Base-by-base conservation (phyloP, 129 eudicot species). In the Flaveria bidentis region DNA sequence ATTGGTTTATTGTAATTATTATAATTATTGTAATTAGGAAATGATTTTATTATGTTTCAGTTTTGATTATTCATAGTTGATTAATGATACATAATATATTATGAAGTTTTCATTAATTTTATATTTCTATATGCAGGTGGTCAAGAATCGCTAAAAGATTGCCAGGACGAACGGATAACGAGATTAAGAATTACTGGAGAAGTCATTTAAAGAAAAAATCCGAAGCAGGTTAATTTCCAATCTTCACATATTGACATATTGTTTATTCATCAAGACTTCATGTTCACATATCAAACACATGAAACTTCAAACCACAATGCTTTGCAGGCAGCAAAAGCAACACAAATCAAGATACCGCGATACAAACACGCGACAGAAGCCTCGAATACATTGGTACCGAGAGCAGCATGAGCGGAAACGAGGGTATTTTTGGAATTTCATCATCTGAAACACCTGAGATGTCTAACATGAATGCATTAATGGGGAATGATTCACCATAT, bases 161-260 rank as follows among this genome's bases (percentile, higher is more conserved):
- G 76, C 91, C 97, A 0, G 94, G 94, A 77, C 76, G 94, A 62
- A 91, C 93, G 3, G 97, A 91, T 72, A 88, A 91, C 72, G 93
- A 88, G 87, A 86, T 90, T 51, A 91, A 91, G 84, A 91, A 91
- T 76, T 91, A 86, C 55, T 91, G 97, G 97, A 88, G 91, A 79
- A 78, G 97, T 87, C 87, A 88, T 69, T 76, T 84, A 81, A 91
- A 80, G 75, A 86, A 79, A 83, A 85, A 84, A 83, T 33, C 25
- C 1, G 85, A 66, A 30, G 18, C 46, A 63, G 93, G 93, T 85
- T 16, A 52, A 13, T 42, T 17, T 58, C 42, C 62, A 8, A 16
- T 42, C 2, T 25, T 67, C 9, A 26, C 0, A 12, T 5, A 41
- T 55, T 41, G 0, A 26, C 0, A 4, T 5, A 41, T 55, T 41